Evolutionary conservation across 495 filamentous ascomycete genomes (phyloP).

Genomic region (Talaromyces ruber): DNA sequence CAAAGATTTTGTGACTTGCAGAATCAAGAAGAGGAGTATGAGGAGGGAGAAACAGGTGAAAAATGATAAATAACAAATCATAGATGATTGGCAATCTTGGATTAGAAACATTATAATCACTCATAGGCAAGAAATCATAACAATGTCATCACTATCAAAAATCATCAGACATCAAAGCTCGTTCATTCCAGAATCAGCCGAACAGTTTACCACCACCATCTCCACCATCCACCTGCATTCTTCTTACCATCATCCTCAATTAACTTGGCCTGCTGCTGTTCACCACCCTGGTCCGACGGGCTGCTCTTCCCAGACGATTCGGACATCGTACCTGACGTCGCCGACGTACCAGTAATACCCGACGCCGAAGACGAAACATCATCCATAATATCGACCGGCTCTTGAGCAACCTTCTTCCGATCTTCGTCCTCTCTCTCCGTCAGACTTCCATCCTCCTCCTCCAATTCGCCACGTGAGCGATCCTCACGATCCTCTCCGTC

Average conservation of each 20-base stretch:
- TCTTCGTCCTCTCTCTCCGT: conserved; percentile 5
- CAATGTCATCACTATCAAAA: not conserved
- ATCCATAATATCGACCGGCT: conserved; percentile 1
- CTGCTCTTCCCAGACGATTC: conserved; percentile 4
- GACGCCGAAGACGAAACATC: conserved; percentile 4
- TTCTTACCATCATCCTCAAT: not conserved
- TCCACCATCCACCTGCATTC: conserved; percentile 49
- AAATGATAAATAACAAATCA: not conserved
- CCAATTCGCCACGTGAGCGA: not conserved
- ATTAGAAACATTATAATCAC: not conserved
- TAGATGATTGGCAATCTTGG: not conserved
- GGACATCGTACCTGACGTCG: not conserved
- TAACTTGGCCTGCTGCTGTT: not conserved
- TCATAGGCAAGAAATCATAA: not conserved
- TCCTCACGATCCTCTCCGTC: not conserved
- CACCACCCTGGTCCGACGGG: not conserved
- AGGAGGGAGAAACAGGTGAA: conserved; percentile 2
- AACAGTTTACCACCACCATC: conserved; percentile 14
- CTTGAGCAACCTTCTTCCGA: conserved; percentile 3
- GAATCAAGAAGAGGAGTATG: conserved; percentile 6
- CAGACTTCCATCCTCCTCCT: conserved; percentile 4
- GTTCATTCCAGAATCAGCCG: not conserved
- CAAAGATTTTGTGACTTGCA: conserved; percentile 19
- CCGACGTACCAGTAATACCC: conserved; percentile 5
- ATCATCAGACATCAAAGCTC: not conserved